phyloP scores from a whole-genome alignment of 1,284 basidiomycete genomes.

The Melampsora abietis-canadensis region DNA sequence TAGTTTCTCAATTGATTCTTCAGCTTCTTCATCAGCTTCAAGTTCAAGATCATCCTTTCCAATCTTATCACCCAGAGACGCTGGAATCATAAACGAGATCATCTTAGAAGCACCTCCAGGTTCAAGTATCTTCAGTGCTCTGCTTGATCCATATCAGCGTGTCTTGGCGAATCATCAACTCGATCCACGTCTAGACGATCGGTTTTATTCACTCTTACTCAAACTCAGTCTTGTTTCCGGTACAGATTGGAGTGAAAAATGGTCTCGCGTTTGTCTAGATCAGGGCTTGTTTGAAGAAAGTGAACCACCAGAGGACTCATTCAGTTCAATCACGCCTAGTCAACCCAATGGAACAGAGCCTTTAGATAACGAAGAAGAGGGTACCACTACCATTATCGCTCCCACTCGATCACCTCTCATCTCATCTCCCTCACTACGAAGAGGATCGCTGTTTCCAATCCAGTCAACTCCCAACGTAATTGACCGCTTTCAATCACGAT shows the following conservation, averaged over 20 bases:
- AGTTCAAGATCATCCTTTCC: conserved; percentile 20
- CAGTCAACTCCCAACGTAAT: too few relatives aligned
- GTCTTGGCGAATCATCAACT: conserved; percentile 14
- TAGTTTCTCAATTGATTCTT: conserved; percentile 16
- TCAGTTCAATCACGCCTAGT: too few relatives aligned
- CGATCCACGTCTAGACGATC: conserved; percentile 3
- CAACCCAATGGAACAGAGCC: too few relatives aligned
- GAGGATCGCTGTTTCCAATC: too few relatives aligned
- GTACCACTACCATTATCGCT: too few relatives aligned
- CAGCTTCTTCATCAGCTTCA: conserved; percentile 5
- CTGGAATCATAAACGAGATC: conserved; percentile 14
- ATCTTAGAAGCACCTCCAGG: conserved; percentile 1
- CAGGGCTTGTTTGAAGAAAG: conserved; percentile 11
- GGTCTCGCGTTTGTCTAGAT: conserved; percentile 14
- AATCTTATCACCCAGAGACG: conserved; percentile 8
- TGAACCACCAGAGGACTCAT: conserved; percentile 7
- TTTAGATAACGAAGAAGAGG: too few relatives aligned
- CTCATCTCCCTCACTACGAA: too few relatives aligned
- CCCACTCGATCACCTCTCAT: too few relatives aligned
- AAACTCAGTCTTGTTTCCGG: conserved; percentile 28
- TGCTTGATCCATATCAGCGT: background rate
- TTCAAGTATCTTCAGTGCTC: background rate
- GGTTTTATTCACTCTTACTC: conserved; percentile 19
- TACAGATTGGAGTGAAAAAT: conserved; percentile 18
- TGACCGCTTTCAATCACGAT: too few relatives aligned